These are phyloP conservation scores for Alectoria sarmentosa DNA, from an alignment of 495 filamentous ascomycete species.

Conservation along the genomic window DNA sequence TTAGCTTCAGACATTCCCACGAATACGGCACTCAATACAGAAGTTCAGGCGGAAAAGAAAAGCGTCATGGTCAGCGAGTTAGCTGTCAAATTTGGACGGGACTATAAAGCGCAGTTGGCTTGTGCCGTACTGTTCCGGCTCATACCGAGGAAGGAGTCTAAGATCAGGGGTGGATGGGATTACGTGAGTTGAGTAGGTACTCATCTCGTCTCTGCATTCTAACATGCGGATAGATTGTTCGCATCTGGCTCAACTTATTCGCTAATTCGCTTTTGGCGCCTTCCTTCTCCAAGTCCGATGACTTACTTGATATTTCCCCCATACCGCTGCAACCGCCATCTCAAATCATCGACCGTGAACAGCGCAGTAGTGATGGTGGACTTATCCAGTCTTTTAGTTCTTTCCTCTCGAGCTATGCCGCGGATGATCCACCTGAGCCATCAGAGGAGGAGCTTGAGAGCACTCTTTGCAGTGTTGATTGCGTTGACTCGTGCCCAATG, in stretches of 20 bases:
- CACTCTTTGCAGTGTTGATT: constrained; percentile 89
- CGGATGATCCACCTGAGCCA: constrained; percentile 94
- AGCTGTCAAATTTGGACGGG: constrained; percentile 91
- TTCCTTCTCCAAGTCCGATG: constrained; percentile 64
- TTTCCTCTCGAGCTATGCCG: constrained; percentile 97
- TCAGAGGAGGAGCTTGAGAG: constrained; percentile 96
- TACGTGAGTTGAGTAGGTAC: constrained; percentile 48
- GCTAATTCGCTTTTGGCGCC: constrained; percentile 89
- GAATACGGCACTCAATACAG: constrained; percentile 87
- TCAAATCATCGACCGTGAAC: constrained; percentile 82
- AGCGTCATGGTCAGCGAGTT: constrained; percentile 99
- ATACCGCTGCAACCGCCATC: constrained; percentile 90
- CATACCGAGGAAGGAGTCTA: constrained; percentile 70
- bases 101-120: constrained; percentile 88
- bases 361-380: constrained; percentile 67
- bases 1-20: constrained; percentile 65
- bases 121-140: constrained; percentile 91
- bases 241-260: constrained; percentile 92
- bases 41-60: constrained; percentile 84
- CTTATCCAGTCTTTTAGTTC: constrained; percentile 90
- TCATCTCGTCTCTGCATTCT: constrained; percentile 14
- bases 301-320: constrained; percentile 65
- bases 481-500: constrained; percentile 81
- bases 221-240: constrained; percentile 54
- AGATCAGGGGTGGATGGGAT: constrained; percentile 74